Conservation (phyloP, 495 filamentous ascomycete species). For the Xylaria cubensis region DNA sequence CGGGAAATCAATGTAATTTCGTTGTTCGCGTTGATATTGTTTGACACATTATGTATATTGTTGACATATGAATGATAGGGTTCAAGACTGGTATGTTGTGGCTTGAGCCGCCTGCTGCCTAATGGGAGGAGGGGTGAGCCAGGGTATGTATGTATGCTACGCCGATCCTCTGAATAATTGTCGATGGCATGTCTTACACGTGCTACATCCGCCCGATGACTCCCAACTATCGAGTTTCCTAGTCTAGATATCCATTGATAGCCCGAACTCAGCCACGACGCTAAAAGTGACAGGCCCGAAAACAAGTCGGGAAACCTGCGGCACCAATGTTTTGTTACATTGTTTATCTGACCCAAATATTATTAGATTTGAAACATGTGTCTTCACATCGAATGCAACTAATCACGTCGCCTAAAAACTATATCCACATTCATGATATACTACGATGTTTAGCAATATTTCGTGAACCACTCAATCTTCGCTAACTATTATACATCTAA, state of each 20-base stretch:
- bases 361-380: background rate
- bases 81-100: background rate
- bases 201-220: conserved; percentile 7
- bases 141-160: background rate
- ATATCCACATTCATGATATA: background rate
- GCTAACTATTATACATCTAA: background rate
- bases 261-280: conserved; percentile 17
- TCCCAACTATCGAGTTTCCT: background rate
- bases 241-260: background rate
- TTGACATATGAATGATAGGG: background rate
- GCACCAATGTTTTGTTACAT: background rate
- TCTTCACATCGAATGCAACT: background rate
- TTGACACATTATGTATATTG: background rate
- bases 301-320: background rate
- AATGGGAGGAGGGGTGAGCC: conserved; percentile 19
- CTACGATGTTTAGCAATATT: background rate
- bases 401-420: background rate
- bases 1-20: background rate
- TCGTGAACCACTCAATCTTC: background rate
- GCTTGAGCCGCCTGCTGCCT: conserved; percentile 19
- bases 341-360: background rate
- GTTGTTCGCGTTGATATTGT: background rate
- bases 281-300: background rate
- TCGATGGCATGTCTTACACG: conserved; percentile 18
- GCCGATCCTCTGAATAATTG: background rate